Base-by-base conservation (phyloP, 1,139 yeast genomes). In the Trichomonascaceae sp. region DNA sequence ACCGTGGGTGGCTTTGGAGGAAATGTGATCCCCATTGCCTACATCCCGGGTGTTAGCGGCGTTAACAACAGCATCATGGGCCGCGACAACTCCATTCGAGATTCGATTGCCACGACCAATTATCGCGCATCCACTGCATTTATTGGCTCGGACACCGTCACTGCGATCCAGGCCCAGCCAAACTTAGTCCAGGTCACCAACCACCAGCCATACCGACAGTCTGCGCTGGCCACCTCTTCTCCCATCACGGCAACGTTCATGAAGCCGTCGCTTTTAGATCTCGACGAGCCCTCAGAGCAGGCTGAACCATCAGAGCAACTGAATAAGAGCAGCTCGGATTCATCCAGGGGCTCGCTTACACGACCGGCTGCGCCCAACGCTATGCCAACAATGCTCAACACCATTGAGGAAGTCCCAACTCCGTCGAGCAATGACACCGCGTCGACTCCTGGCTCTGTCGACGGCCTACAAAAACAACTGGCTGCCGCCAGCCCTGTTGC, bases 11-110 rank as follows among this genome's bases (percentile, higher is more conserved):
- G 89, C 5, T 72, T 79, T 44, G 93, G 92, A 3, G 79, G 93
- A 5, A 85, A 87, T 54, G 76, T 87, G 41, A 69, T 85, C 41
- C 95, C 95, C n/a, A 78, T 85, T 43, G 94, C 93, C 2, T 85
- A 85, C 53, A 82, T 85, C 40, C 96, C 96, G 0, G 96, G 96
- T 27, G 95, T 84, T 13, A 46, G 50, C 25, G 46, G 48, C 22
- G 37, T 47, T 16, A 39, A 44, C 16, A 48, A 48, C 4, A 41
- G 43, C 14, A 50, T 44, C 30, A 37, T 46, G 8, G 32, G 46
- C 25, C 39, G 50, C n/a, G 31, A 33, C 26, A 39, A 33, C n/a
- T 41, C 37, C 20, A 41, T 48, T 23, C 43, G 58, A 13, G 39
- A 47, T 5, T 47, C 53, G 5, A 48, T 54, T 28, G 56, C 55